phyloP scores from a whole-genome alignment of 2,329 filamentous ascomycete genomes.

The Bisporella sp. region DNA sequence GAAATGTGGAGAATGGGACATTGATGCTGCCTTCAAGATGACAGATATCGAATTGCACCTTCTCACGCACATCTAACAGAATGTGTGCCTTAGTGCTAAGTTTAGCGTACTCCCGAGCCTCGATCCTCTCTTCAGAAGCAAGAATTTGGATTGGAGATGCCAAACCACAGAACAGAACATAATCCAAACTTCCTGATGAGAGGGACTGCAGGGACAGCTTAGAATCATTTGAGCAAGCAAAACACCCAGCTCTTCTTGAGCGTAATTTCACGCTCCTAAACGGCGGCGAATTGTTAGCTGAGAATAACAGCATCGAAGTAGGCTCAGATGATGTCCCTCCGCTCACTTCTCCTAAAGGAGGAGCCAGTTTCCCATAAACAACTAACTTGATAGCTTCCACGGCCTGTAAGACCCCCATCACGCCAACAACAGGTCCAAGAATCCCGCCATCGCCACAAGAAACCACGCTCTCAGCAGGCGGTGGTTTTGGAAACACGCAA shows the following conservation, averaged over 20 bases:
- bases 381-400: conserved; percentile 85
- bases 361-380: conserved; percentile 28
- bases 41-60: conserved; percentile 77
- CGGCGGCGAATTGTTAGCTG: conserved; percentile 40
- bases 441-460: conserved; percentile 93
- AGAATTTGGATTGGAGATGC: conserved; percentile 48
- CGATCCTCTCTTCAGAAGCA: conserved; percentile 57
- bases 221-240: conserved; percentile 62
- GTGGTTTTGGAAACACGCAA: conserved; percentile 84
- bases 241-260: conserved; percentile 60
- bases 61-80: conserved; percentile 77
- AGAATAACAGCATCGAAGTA: conserved; percentile 39
- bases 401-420: conserved; percentile 89
- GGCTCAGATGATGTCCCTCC: conserved; percentile 13
- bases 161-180: conserved; percentile 78
- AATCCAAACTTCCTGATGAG: conserved; percentile 64
- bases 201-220: conserved; percentile 59
- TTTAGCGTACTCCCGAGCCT: conserved; percentile 48
- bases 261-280: conserved; percentile 76
- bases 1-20: conserved; percentile 55
- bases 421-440: conserved; percentile 82
- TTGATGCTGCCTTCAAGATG: conserved; percentile 71
- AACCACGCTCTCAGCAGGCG: conserved; percentile 73
- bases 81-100: conserved; percentile 36
- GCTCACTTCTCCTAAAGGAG: conserved; percentile 11